Conservation (phyloP, 495 filamentous ascomycete species). For the Delitschia confertaspora region DNA sequence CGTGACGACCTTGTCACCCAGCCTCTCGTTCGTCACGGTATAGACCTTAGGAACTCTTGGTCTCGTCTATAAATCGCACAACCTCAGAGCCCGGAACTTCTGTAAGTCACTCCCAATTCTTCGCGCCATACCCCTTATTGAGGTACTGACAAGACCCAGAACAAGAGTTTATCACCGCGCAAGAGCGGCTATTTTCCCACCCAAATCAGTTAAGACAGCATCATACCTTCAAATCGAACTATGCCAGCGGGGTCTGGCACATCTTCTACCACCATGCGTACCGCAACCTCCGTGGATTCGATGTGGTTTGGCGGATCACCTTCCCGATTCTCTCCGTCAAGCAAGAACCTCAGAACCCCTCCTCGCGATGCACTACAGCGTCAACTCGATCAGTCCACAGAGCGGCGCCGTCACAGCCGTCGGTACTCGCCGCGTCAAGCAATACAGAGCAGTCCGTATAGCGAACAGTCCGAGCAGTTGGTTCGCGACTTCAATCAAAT, state of each 20-base stretch:
- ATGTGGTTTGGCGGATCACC: conserved; percentile 12
- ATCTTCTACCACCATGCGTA: conserved; percentile 14
- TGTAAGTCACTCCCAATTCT: too few relatives aligned
- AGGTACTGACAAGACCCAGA: too few relatives aligned
- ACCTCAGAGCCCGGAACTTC: too few relatives aligned
- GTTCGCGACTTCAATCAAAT: conserved; percentile 28
- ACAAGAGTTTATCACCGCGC: too few relatives aligned
- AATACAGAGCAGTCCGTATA: too few relatives aligned
- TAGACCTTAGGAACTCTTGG: too few relatives aligned
- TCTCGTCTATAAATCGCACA: too few relatives aligned
- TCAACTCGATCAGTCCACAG: too few relatives aligned
- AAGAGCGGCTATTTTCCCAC: too few relatives aligned
- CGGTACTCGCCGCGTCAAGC: background rate
- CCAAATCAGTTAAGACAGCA: background rate
- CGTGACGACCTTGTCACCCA: too few relatives aligned
- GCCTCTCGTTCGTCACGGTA: too few relatives aligned
- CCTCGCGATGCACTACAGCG: background rate
- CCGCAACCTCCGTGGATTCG: conserved; percentile 7
- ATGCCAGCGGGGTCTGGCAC: conserved; percentile 13
- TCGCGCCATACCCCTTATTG: too few relatives aligned
- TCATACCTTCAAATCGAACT: background rate
- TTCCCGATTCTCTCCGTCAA: conserved; percentile 9
- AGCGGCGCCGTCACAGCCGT: background rate
- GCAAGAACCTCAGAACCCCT: conserved; percentile 5
- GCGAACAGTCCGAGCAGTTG: conserved; percentile 26